Evolutionary conservation across 352 stramenopile genomes (phyloP).

Genomic region (Aphanomyces euteiches): DNA sequence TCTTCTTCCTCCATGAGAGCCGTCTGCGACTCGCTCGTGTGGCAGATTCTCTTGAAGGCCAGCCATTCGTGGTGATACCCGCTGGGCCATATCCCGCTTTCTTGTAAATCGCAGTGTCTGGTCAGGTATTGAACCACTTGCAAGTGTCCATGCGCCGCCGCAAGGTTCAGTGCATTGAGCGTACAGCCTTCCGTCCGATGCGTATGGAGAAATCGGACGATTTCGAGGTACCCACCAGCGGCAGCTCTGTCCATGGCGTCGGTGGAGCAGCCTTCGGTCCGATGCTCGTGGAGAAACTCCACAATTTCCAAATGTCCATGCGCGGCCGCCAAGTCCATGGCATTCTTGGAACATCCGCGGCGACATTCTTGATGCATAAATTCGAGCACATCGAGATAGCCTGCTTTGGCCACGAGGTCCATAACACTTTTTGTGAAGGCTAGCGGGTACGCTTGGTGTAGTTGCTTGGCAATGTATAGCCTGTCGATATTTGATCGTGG

Average conservation of each 20-base stretch:
- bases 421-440: neutral
- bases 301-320: conserved; percentile 12
- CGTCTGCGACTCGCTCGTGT: neutral
- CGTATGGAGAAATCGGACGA: conserved; percentile 34
- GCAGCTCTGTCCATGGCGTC: conserved; percentile 38
- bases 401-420: conserved; percentile 1
- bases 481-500: neutral
- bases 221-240: conserved; percentile 33
- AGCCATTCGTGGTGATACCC: conserved; percentile 11
- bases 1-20: neutral
- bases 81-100: neutral
- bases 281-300: conserved; percentile 1
- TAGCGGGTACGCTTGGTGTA: neutral
- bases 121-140: conserved; percentile 34
- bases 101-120: conserved; percentile 18
- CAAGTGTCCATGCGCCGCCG: conserved; percentile 1
- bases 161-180: conserved; percentile 32
- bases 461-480: neutral
- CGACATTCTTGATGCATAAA: conserved; percentile 9
- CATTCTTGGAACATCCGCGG: conserved; percentile 4
- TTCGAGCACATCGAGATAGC: conserved; percentile 4
- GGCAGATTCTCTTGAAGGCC: neutral
- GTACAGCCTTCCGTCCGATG: conserved; percentile 36
- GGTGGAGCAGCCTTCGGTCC: conserved; percentile 29
- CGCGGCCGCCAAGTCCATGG: conserved; percentile 1